Conservation (phyloP, 352 stramenopile species). For the Globisporangium mamillatum region DNA sequence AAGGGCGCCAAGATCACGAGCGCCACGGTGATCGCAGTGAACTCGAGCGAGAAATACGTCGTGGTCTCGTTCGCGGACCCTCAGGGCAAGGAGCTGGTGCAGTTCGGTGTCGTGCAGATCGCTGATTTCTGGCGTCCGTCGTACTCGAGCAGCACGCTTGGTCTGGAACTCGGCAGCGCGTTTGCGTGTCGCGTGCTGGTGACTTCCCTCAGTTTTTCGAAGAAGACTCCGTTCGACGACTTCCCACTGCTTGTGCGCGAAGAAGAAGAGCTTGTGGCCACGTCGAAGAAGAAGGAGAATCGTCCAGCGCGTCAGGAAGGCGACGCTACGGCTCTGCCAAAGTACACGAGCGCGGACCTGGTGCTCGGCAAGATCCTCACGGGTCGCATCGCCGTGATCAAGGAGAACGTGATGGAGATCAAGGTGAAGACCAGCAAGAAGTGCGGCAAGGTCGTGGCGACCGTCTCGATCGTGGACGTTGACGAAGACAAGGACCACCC, state of each 20-base stretch:
- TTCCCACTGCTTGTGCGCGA: slow-evolving; percentile 62
- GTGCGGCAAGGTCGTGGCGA: slow-evolving; percentile 68
- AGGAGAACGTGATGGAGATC: slow-evolving; percentile 81
- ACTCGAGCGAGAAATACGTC: slow-evolving; percentile 53
- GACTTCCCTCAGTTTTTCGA: slow-evolving; percentile 34
- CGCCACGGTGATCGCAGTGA: slow-evolving; percentile 53
- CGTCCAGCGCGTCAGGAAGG: slow-evolving; percentile 23
- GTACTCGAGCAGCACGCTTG: slow-evolving; percentile 42
- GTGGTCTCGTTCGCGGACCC: slow-evolving; percentile 61
- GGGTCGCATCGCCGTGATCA: slow-evolving; percentile 70
- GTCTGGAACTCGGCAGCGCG: slow-evolving; percentile 47
- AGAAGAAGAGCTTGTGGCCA: slow-evolving; percentile 46
- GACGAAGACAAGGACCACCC: slow-evolving; percentile 45
- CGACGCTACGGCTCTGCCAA: slow-evolving; percentile 47
- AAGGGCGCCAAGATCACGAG: slow-evolving; percentile 37
- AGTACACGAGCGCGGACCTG: slow-evolving; percentile 65
- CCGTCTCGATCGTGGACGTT: slow-evolving; percentile 84
- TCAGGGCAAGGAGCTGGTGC: slow-evolving; percentile 22
- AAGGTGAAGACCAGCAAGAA: slow-evolving; percentile 75
- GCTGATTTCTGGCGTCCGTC: slow-evolving; percentile 79
- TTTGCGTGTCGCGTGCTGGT: slow-evolving; percentile 45
- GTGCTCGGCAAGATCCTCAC: slow-evolving; percentile 64
- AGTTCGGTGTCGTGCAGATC: slow-evolving; percentile 68
- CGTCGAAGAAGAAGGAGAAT: slow-evolving; percentile 27
- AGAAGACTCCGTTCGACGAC: slow-evolving; percentile 72